Percentiles rank a stretch among this genome's conserved stretches.
Conservation (phyloP, 2,329 filamentous ascomycete species). For the Hymenoscyphus linearis region DNA sequence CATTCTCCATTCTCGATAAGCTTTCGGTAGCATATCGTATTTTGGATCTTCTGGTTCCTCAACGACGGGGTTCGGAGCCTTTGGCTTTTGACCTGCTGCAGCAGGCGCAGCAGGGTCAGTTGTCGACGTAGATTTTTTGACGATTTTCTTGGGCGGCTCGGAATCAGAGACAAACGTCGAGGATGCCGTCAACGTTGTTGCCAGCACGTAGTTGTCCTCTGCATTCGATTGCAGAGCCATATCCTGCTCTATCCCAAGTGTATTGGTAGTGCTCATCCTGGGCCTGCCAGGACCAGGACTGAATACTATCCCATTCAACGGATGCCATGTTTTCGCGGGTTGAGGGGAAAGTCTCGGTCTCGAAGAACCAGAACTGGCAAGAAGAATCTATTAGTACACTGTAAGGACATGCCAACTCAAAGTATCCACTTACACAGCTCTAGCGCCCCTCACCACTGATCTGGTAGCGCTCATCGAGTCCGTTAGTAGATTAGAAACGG, state of each 20-base stretch:
- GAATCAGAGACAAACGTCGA: background rate
- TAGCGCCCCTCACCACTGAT: conserved; percentile 12
- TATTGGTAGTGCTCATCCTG: conserved; percentile 20
- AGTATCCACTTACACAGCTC: conserved; percentile 21
- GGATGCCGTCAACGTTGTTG: background rate
- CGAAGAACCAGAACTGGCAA: conserved; percentile 9
- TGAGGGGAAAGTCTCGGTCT: conserved; percentile 5
- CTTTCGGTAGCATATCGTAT: conserved; percentile 34
- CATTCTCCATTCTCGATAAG: conserved; percentile 43
- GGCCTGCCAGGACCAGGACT: conserved; percentile 9
- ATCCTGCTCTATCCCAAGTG: conserved; percentile 14
- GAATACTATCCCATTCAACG: conserved; percentile 37
- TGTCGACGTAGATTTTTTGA: background rate
- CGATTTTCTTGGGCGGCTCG: background rate
- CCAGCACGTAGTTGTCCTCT: conserved; percentile 22
- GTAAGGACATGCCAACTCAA: background rate
- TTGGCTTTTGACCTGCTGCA: background rate
- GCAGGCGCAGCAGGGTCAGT: background rate
- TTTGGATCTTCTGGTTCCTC: conserved; percentile 16
- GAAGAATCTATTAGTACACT: conserved; percentile 7
- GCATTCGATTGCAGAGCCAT: conserved; percentile 16
- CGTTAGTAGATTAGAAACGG: conserved; percentile 5
- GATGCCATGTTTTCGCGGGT: conserved; percentile 33
- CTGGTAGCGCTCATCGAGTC: conserved; percentile 21
- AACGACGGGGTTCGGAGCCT: background rate